Evolutionary conservation across 345 rosid species (phyloP).

Genomic region (Salix brachista): DNA sequence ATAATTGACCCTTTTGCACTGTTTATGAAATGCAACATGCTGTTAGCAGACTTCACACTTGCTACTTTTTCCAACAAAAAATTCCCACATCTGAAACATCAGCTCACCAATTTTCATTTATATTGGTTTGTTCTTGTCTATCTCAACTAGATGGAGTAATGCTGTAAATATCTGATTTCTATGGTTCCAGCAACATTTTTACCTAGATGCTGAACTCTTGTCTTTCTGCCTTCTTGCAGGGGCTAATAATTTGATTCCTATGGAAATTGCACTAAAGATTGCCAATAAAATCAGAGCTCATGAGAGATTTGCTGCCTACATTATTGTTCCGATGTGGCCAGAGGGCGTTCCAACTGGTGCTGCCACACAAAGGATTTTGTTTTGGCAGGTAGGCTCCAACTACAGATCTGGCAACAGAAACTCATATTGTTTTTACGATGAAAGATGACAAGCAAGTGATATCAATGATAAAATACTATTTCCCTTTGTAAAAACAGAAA

Average conservation of each 20-base stretch:
- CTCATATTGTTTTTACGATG: neutral
- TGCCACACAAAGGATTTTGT: conserved; percentile 87
- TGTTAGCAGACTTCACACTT: neutral
- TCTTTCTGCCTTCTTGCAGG: conserved; percentile 41
- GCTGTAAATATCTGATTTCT: neutral
- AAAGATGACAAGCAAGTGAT: neutral
- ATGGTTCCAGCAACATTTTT: neutral
- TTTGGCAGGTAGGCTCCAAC: conserved; percentile 73
- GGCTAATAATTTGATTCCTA: conserved; percentile 88
- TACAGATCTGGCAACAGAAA: conserved; percentile 7
- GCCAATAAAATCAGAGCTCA: conserved; percentile 79
- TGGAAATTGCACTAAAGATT: conserved; percentile 95
- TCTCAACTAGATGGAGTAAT: neutral
- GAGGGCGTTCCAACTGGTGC: conserved; percentile 91
- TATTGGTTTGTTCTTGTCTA: neutral
- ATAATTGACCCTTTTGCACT: neutral
- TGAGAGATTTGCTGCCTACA: conserved; percentile 90
- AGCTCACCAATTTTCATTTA: too few relatives aligned
- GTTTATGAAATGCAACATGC: neutral
- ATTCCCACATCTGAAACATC: neutral
- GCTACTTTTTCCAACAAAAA: neutral
- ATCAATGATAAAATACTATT: neutral
- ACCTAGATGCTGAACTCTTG: conserved; percentile 1
- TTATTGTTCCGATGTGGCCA: conserved; percentile 95
- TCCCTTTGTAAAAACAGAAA: neutral